phyloP scores from a whole-genome alignment of 2,329 filamentous ascomycete genomes.

The Paracoccidioides lutzii region DNA sequence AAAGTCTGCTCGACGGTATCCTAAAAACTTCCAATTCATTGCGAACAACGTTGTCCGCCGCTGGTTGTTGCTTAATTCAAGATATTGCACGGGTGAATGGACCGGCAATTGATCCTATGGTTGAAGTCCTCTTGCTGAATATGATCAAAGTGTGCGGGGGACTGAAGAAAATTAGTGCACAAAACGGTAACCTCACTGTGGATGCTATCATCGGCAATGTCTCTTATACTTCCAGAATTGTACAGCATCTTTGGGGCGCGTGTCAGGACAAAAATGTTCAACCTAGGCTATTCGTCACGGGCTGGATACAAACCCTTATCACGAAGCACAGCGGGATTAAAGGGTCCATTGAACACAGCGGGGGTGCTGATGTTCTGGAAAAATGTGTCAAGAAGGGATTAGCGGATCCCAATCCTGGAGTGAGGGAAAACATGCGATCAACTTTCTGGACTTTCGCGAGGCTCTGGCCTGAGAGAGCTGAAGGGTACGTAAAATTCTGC shows the following conservation, averaged over 20 bases:
- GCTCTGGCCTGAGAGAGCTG: conserved; percentile 66
- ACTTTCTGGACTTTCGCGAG: conserved; percentile 75
- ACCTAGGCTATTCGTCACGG: conserved; percentile 62
- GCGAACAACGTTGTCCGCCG: conserved; percentile 78
- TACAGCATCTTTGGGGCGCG: conserved; percentile 74
- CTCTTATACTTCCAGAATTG: conserved; percentile 64
- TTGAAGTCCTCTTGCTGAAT: conserved; percentile 77
- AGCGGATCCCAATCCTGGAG: conserved; percentile 77
- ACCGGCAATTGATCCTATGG: conserved; percentile 69
- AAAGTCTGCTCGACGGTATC: conserved; percentile 69
- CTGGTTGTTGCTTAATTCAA: conserved; percentile 71
- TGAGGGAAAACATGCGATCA: conserved; percentile 71
- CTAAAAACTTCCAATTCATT: conserved; percentile 74
- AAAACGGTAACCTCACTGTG: conserved; percentile 70
- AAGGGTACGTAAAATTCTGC: conserved; percentile 43
- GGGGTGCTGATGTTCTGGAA: conserved; percentile 69
- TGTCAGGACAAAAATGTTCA: conserved; percentile 90
- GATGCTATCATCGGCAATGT: conserved; percentile 66
- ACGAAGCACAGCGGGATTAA: conserved; percentile 66
- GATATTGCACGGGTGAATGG: conserved; percentile 68
- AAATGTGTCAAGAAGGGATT: conserved; percentile 83
- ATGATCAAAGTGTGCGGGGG: conserved; percentile 79
- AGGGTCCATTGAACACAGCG: conserved; percentile 67
- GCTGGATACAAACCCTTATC: conserved; percentile 74
- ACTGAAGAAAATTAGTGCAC: conserved; percentile 85